Evolutionary conservation across 139 green algal species (phyloP), one percentile per base, ranked within the genome.

Genomic region (Volvox reticuliferus): DNA sequence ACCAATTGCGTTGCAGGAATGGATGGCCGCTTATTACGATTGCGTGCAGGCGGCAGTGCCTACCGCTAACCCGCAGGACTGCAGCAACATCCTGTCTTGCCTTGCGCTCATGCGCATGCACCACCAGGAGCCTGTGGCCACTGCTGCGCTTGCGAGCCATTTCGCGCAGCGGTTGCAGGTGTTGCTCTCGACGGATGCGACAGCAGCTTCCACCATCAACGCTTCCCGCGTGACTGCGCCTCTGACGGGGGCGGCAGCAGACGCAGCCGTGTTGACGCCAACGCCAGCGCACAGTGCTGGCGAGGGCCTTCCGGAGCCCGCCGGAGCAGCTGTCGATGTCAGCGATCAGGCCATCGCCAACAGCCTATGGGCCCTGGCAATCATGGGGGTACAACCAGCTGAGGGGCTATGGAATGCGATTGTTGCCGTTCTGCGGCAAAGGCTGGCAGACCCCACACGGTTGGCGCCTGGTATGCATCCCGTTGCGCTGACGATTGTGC

Each of bases 361-460:
- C 50, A 71, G 67, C 33, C 37, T 92, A 37, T 92, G 88, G 88
- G 88, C 88, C 1, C n/a, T 92, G 79, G 79, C 88, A 28, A 35
- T 77, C 26, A 88, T 92, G 88, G 68, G 76, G 17, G 1, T 82
- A 30, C 37, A 33, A 18, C 69, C 61, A 32, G 30, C 17, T 9
- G 68, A 68, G 30, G 35, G 18, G 28, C 82, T 93, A 78, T 93
- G 90, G 80, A 79, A 69, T 1, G 44, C 65, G 30, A 14, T 30
- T 16, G 9, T 36, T 36, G 82, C 2, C 1, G 55, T 1, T 33
- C 32, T 90, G 71, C 55, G 61, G n/a, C 28, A 26, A 26, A 44
- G 75, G 28, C 12, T 84, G 0, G 73, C 73, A 12, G 71, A 89
- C 86, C 71, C 73, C 6, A 83, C 71, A 12, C 86, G 71, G 16